Evolutionary conservation across 352 stramenopile genomes (phyloP).

Genomic region (Globisporangium irregulare): DNA sequence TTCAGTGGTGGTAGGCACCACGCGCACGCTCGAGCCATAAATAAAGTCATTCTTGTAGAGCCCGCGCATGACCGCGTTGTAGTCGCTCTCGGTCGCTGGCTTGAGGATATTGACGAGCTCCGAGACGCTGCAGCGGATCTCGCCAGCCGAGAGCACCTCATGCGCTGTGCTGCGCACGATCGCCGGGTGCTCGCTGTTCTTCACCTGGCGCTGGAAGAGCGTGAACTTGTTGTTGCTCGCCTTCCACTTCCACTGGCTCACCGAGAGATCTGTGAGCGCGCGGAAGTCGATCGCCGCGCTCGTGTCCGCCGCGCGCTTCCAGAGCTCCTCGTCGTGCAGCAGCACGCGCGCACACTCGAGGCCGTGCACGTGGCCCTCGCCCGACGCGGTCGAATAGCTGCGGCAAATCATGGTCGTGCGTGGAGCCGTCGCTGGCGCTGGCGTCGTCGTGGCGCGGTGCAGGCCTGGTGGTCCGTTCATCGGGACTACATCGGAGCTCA

Average conservation of each 20-base stretch:
- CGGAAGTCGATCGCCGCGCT: slow-evolving; percentile 15
- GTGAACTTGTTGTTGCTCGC: slow-evolving; percentile 19
- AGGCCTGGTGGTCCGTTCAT: neutral
- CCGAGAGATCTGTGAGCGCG: slow-evolving; percentile 8
- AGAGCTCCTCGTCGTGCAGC: slow-evolving; percentile 12
- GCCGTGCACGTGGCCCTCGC: neutral
- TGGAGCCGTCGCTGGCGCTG: neutral
- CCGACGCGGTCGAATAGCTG: neutral
- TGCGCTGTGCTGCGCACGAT: slow-evolving; percentile 5
- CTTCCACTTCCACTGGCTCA: slow-evolving; percentile 21
- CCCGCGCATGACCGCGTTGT: slow-evolving; percentile 35
- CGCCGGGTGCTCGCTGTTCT: neutral
- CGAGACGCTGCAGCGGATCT: slow-evolving; percentile 17
- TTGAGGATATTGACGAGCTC: slow-evolving; percentile 21
- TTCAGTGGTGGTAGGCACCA: slow-evolving; percentile 14
- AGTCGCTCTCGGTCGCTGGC: slow-evolving; percentile 27
- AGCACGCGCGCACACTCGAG: slow-evolving; percentile 14
- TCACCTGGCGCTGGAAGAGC: slow-evolving; percentile 17
- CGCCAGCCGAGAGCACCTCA: slow-evolving; percentile 16
- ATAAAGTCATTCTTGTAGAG: slow-evolving; percentile 46
- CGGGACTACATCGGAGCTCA: neutral
- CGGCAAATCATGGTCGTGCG: slow-evolving; percentile 2
- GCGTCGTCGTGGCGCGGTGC: neutral
- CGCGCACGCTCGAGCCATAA: slow-evolving; percentile 39
- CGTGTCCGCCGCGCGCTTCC: slow-evolving; percentile 13